A percentile compares a stretch with the other conserved stretches of the same genome.
These are phyloP conservation scores for Alternaria sp. DNA, from an alignment of 2,329 filamentous ascomycete species.

Conservation along the genomic window DNA sequence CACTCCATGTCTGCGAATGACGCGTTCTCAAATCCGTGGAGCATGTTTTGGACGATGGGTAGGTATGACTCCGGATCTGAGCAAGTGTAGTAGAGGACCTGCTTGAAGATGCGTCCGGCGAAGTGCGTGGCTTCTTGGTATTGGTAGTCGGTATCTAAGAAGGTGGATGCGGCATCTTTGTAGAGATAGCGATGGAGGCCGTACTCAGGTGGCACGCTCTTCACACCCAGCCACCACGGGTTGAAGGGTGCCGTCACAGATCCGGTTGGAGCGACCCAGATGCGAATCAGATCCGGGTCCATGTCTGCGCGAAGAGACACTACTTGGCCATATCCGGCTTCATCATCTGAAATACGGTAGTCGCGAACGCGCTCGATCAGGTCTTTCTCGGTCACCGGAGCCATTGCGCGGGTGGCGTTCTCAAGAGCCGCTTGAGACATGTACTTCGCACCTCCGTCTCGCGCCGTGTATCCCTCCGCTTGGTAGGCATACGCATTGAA, in stretches of 20 bases:
- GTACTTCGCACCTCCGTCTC: conserved; percentile 47
- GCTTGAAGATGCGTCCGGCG: conserved; percentile 36
- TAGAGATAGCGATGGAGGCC: conserved; percentile 46
- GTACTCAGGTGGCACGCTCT: conserved; percentile 38
- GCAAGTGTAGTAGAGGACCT: conserved; percentile 40
- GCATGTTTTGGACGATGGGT: conserved; percentile 33
- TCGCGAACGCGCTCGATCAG: conserved; percentile 52
- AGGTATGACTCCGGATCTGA: conserved; percentile 31
- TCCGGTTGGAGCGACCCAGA: conserved; percentile 45
- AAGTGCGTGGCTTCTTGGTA: conserved; percentile 37
- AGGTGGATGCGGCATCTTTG: conserved; percentile 40
- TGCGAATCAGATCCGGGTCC: conserved; percentile 40
- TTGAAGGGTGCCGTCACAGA: conserved; percentile 45
- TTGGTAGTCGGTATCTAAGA: conserved; percentile 44
- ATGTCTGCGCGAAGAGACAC: conserved; percentile 32
- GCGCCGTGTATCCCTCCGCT: conserved; percentile 35
- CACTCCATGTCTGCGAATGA: conserved; percentile 31
- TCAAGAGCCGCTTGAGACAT: conserved; percentile 47
- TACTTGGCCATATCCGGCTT: conserved; percentile 47
- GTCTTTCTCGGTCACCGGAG: conserved; percentile 58
- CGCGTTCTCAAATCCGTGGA: conserved; percentile 35
- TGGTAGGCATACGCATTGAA: conserved; percentile 45
- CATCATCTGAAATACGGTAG: conserved; percentile 44
- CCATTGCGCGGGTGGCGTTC: conserved; percentile 49
- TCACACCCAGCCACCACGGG: conserved; percentile 46